Evolutionary conservation across 371 early-diverging fungal species (phyloP).

Genomic region (Lichtheimia ornata): DNA sequence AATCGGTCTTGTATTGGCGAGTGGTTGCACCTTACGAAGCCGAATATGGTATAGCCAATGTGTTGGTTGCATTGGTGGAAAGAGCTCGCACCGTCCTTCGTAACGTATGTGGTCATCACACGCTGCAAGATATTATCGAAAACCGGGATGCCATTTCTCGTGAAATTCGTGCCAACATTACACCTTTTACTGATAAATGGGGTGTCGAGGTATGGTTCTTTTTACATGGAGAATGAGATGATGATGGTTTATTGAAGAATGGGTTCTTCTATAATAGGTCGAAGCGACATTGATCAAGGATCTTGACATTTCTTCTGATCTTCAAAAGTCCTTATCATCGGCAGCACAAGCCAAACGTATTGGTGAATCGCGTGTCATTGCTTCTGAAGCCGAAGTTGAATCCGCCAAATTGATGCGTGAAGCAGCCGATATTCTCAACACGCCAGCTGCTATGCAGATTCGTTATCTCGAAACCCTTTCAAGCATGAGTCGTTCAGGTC

Average conservation of each 20-base stretch:
- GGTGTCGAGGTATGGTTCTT: slow-evolving; percentile 60
- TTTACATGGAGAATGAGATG: background rate
- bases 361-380: slow-evolving; percentile 89
- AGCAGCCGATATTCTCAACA: slow-evolving; percentile 76
- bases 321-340: slow-evolving; percentile 81
- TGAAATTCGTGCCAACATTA: slow-evolving; percentile 78
- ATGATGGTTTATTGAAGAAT: background rate
- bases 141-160: slow-evolving; percentile 85
- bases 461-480: slow-evolving; percentile 85
- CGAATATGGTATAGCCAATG: slow-evolving; percentile 74
- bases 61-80: slow-evolving; percentile 76
- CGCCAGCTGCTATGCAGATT: slow-evolving; percentile 83
- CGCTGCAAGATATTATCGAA: slow-evolving; percentile 77
- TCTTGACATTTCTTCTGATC: slow-evolving; percentile 66
- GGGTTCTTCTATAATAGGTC: slow-evolving; percentile 30
- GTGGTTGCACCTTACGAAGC: slow-evolving; percentile 82
- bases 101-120: slow-evolving; percentile 62
- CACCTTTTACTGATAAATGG: slow-evolving; percentile 56
- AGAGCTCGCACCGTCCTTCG: slow-evolving; percentile 73
- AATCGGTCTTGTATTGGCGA: slow-evolving; percentile 86
- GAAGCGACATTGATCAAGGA: slow-evolving; percentile 89
- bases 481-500: slow-evolving; percentile 68
- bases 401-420: slow-evolving; percentile 92
- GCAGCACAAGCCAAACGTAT: slow-evolving; percentile 89
- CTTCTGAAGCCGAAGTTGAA: slow-evolving; percentile 90